Percentiles rank a stretch among this genome's conserved stretches.
phyloP scores from a whole-genome alignment of 331 rosid genomes.

The Quercus phellos region DNA sequence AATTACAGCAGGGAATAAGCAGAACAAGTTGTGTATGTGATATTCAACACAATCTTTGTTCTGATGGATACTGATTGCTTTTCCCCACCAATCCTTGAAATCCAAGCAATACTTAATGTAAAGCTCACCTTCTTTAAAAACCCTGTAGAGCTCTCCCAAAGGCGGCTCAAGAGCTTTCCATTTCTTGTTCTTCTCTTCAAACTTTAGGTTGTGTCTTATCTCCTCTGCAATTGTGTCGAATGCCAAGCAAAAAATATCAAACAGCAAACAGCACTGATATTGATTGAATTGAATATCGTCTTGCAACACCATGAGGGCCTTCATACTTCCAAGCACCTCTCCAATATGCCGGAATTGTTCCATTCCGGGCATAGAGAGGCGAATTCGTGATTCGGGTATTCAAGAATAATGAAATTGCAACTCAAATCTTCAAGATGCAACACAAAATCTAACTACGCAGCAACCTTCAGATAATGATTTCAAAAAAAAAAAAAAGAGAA shows the following conservation, averaged over 20 bases:
- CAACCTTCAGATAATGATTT: not conserved
- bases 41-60: slow-evolving; percentile 66
- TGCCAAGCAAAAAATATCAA: slow-evolving; percentile 56
- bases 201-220: slow-evolving; percentile 58
- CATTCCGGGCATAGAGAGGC: slow-evolving; percentile 48
- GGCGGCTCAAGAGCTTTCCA: slow-evolving; percentile 89
- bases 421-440: not conserved
- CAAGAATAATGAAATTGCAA: not conserved
- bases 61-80: slow-evolving; percentile 53
- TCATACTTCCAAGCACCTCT: slow-evolving; percentile 85
- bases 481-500: not conserved
- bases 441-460: not conserved
- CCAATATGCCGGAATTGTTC: slow-evolving; percentile 99
- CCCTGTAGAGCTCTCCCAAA: slow-evolving; percentile 60
- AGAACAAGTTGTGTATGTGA: slow-evolving; percentile 73
- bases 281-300: slow-evolving; percentile 76
- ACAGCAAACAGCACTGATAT: slow-evolving; percentile 61
- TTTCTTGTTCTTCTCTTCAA: slow-evolving; percentile 68
- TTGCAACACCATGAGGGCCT: slow-evolving; percentile 74
- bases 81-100: slow-evolving; percentile 71
- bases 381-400: not conserved
- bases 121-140: slow-evolving; percentile 70
- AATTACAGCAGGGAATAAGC: slow-evolving; percentile 66
- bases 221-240: slow-evolving; percentile 76
- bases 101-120: slow-evolving; percentile 71